Evolutionary conservation across 2,329 filamentous ascomycete genomes (phyloP).

Genomic region (Amesomyces nigricolor): DNA sequence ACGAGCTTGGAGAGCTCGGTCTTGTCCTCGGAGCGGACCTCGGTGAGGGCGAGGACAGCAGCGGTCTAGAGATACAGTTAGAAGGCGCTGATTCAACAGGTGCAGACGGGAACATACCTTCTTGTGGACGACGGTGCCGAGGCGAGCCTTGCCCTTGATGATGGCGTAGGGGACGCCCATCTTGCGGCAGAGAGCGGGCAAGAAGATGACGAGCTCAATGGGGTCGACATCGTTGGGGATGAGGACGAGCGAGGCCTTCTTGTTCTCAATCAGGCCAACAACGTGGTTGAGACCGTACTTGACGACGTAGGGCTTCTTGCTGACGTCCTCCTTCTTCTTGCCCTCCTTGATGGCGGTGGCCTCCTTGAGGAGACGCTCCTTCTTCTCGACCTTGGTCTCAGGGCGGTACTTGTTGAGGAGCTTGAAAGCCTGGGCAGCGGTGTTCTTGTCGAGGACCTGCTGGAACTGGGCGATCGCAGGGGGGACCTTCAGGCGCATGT

Average conservation of each 20-base stretch:
- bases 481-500: slow-evolving; percentile 97
- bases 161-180: slow-evolving; percentile 99
- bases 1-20: slow-evolving; percentile 94
- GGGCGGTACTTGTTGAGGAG: slow-evolving; percentile 99
- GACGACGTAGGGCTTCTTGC: slow-evolving; percentile 99
- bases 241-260: slow-evolving; percentile 97
- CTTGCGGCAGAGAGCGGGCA: slow-evolving; percentile 98
- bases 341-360: slow-evolving; percentile 95
- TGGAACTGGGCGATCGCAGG: slow-evolving; percentile 97
- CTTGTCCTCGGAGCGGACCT: slow-evolving; percentile 98
- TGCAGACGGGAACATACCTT: slow-evolving; percentile 54
- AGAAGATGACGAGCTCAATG: slow-evolving; percentile 98
- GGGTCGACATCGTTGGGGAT: slow-evolving; percentile 99
- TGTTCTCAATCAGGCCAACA: slow-evolving; percentile 95
- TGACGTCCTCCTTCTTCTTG: slow-evolving; percentile 99
- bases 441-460: slow-evolving; percentile 93
- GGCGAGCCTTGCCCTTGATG: slow-evolving; percentile 98
- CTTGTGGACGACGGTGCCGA: slow-evolving; percentile 99
- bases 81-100: background rate
- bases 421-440: slow-evolving; percentile 96
- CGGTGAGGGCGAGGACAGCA: slow-evolving; percentile 89
- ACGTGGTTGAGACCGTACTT: slow-evolving; percentile 99
- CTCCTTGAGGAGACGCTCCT: slow-evolving; percentile 98
- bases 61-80: slow-evolving; percentile 62
- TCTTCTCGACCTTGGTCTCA: slow-evolving; percentile 99